Percentiles rank a stretch among this genome's conserved stretches.
phyloP scores from a whole-genome alignment of 208 protist species.

The Entamoeba histolytica region DNA sequence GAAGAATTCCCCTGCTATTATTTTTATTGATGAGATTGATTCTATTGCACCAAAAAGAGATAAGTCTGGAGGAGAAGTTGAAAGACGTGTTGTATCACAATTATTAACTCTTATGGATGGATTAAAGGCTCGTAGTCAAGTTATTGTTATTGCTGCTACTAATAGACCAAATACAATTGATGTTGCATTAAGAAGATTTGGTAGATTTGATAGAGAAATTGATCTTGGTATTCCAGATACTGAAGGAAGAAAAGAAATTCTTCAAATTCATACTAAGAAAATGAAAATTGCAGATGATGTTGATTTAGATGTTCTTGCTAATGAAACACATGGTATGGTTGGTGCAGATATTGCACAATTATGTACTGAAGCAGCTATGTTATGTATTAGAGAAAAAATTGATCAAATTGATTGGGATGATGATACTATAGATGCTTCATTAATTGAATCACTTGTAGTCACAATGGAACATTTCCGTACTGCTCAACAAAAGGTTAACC shows the following conservation, averaged over 20 bases:
- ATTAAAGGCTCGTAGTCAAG: slow-evolving; percentile 79
- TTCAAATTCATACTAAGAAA: slow-evolving; percentile 99
- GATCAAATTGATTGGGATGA: slow-evolving; percentile 96
- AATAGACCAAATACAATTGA: slow-evolving; percentile 98
- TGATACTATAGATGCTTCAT: slow-evolving; percentile 63
- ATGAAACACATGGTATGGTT: slow-evolving; percentile 29
- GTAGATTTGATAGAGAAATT: slow-evolving; percentile 98
- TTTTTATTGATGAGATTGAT: slow-evolving; percentile 99
- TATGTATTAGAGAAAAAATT: slow-evolving; percentile 97
- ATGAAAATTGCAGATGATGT: slow-evolving; percentile 87
- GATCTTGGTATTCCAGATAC: slow-evolving; percentile 99
- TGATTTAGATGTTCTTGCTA: slow-evolving; percentile 15
- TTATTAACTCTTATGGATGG: slow-evolving; percentile 99
- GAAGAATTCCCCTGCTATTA: slow-evolving; percentile 80
- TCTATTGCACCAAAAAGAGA: slow-evolving; percentile 98
- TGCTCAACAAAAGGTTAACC: slow-evolving; percentile 75
- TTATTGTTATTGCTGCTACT: slow-evolving; percentile 98
- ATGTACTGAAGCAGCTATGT: slow-evolving; percentile 87
- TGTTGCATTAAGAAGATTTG: slow-evolving; percentile 90
- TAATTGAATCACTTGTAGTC: slow-evolving; percentile 85
- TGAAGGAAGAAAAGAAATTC: slow-evolving; percentile 86
- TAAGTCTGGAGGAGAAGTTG: slow-evolving; percentile 95
- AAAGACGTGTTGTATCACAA: slow-evolving; percentile 98
- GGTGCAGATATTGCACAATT: slow-evolving; percentile 61
- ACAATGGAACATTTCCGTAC: slow-evolving; percentile 90